phyloP scores from a whole-genome alignment of 2,329 filamentous ascomycete genomes.

The Alternaria hordeiaustralica region DNA sequence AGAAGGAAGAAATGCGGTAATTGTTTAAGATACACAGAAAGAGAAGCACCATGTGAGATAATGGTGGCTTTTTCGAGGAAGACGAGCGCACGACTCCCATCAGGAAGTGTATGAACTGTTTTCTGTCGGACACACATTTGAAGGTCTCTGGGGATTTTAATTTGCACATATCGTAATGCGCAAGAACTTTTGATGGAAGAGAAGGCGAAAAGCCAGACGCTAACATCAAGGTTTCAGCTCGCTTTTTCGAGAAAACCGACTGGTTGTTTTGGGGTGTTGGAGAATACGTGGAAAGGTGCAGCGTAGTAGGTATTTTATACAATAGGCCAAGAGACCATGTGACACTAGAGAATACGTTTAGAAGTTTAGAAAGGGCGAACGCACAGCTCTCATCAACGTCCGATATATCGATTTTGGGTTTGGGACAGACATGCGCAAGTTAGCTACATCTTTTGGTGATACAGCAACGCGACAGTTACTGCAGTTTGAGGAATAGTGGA shows the following conservation, averaged over 20 bases:
- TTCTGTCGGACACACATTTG: too few relatives aligned
- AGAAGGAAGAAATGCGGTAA: background rate
- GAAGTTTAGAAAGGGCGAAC: too few relatives aligned
- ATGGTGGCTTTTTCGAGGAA: accelerated
- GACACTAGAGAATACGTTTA: too few relatives aligned
- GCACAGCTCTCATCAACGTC: background rate
- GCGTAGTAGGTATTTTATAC: too few relatives aligned
- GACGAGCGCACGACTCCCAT: background rate
- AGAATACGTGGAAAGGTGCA: background rate
- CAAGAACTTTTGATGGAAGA: too few relatives aligned
- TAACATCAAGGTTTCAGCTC: background rate
- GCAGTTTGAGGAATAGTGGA: background rate
- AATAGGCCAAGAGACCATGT: too few relatives aligned
- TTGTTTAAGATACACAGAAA: background rate
- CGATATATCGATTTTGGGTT: too few relatives aligned
- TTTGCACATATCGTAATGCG: too few relatives aligned
- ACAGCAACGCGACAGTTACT: background rate
- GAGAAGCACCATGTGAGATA: background rate
- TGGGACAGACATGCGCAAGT: background rate
- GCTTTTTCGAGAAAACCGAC: too few relatives aligned
- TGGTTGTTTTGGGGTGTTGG: background rate
- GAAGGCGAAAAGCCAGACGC: background rate
- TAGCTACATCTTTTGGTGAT: background rate
- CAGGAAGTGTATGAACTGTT: too few relatives aligned
- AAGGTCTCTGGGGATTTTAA: too few relatives aligned